These are phyloP conservation scores for Cephalotrichum gorgonifer DNA, from an alignment of 2,329 filamentous ascomycete species.

Conservation along the genomic window DNA sequence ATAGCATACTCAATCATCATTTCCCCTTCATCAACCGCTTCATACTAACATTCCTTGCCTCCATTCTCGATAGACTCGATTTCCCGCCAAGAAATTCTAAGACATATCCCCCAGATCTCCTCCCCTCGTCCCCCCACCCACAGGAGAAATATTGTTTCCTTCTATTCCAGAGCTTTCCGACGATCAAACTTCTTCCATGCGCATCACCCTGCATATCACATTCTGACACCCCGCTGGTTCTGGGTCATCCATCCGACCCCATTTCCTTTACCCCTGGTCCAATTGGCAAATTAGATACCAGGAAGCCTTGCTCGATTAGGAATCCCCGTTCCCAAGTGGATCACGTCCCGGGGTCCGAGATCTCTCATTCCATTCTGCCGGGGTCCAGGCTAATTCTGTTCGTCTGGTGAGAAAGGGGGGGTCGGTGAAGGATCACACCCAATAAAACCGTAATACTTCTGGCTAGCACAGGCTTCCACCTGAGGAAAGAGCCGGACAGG, in stretches of 20 bases:
- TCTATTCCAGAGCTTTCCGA: neutral
- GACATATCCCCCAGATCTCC: neutral
- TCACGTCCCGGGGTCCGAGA: neutral
- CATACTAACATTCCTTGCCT: neutral
- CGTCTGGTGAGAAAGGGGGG: too few species aligned
- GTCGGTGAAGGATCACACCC: neutral
- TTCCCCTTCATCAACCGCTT: neutral
- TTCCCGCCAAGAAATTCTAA: neutral
- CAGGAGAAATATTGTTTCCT: neutral
- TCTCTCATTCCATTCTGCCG: neutral
- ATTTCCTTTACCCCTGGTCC: neutral
- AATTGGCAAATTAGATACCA: neutral
- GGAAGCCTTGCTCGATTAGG: neutral
- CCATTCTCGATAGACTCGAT: too few species aligned
- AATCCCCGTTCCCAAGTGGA: slow-evolving; percentile 1
- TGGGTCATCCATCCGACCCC: neutral
- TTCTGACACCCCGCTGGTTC: neutral
- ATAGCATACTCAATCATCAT: neutral
- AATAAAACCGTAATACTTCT: neutral
- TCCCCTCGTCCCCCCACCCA: neutral
- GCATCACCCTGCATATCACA: slow-evolving; percentile 1
- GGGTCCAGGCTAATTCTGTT: neutral
- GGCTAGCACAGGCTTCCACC: neutral
- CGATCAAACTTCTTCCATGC: slow-evolving; percentile 5
- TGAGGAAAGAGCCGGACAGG: neutral